Evolutionary conservation across 352 stramenopile species (phyloP).

Genomic region (Globisporangium megalacanthum): DNA sequence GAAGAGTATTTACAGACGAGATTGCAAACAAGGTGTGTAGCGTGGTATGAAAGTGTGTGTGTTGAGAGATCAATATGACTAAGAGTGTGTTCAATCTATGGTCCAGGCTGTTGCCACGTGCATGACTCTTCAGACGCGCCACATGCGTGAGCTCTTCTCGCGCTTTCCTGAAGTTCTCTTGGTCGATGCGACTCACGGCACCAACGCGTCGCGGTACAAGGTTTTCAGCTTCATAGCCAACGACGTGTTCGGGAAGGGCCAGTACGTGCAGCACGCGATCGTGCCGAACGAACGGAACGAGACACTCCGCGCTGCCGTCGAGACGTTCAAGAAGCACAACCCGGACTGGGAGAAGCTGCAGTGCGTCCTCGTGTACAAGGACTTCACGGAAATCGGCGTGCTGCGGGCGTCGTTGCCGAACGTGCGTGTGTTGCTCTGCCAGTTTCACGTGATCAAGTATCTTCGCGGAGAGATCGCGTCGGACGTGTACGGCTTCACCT

Average conservation of each 20-base stretch:
- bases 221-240: neutral
- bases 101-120: neutral
- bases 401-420: constrained; percentile 12
- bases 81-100: neutral
- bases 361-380: constrained; percentile 23
- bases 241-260: neutral
- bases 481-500: constrained; percentile 10
- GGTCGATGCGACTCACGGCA: neutral
- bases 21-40: neutral
- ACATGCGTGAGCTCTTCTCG: neutral
- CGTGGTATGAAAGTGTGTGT: too few relatives aligned
- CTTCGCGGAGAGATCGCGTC: constrained; percentile 11
- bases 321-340: constrained; percentile 20
- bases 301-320: constrained; percentile 12
- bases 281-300: constrained; percentile 14
- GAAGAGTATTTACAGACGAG: neutral
- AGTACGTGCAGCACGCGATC: constrained; percentile 18
- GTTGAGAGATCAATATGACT: too few relatives aligned
- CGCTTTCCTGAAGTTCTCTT: neutral
- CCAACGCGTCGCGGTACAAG: neutral
- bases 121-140: neutral
- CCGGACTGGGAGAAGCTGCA: constrained; percentile 10
- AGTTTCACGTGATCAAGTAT: constrained; percentile 25
- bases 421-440: constrained; percentile 13
- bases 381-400: constrained; percentile 20